Conservation (phyloP, 176 grass and related monocot genomes). For the Pharus latifolius region DNA sequence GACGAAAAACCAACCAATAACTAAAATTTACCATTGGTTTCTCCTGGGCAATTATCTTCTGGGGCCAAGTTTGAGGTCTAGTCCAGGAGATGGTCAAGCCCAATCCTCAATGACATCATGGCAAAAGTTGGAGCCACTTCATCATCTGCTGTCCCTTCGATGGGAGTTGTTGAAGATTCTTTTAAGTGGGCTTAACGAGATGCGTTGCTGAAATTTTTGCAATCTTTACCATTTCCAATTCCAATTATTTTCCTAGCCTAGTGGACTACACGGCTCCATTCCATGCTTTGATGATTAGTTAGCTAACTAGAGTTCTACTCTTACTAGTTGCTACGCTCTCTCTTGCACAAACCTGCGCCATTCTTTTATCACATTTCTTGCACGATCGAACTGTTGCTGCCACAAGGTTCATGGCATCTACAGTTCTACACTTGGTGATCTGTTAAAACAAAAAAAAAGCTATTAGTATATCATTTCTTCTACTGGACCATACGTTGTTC, state of each 20-base stretch:
- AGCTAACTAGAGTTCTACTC: neutral
- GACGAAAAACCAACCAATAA: too few relatives aligned
- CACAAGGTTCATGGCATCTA: neutral
- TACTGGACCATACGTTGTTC: constrained; percentile 4
- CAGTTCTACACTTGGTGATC: neutral
- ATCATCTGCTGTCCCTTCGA: too few relatives aligned
- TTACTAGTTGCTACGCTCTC: constrained; percentile 4
- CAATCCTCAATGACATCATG: too few relatives aligned
- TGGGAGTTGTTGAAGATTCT: neutral
- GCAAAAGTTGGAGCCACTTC: too few relatives aligned
- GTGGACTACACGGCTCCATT: too few relatives aligned
- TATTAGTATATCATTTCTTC: neutral
- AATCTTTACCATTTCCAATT: neutral
- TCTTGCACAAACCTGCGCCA: neutral
- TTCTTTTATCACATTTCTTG: neutral
- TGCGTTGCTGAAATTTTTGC: neutral
- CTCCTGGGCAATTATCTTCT: too few relatives aligned
- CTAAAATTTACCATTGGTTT: too few relatives aligned
- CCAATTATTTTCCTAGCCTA: neutral
- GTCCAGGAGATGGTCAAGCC: too few relatives aligned
- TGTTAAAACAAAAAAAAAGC: too few relatives aligned
- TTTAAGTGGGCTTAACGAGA: too few relatives aligned
- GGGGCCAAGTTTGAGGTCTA: too few relatives aligned
- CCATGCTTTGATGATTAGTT: neutral
- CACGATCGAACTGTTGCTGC: neutral